Evolutionary conservation across 805 yeast genomes (phyloP).

Genomic region (Wickerhamomyces hampshirensis): DNA sequence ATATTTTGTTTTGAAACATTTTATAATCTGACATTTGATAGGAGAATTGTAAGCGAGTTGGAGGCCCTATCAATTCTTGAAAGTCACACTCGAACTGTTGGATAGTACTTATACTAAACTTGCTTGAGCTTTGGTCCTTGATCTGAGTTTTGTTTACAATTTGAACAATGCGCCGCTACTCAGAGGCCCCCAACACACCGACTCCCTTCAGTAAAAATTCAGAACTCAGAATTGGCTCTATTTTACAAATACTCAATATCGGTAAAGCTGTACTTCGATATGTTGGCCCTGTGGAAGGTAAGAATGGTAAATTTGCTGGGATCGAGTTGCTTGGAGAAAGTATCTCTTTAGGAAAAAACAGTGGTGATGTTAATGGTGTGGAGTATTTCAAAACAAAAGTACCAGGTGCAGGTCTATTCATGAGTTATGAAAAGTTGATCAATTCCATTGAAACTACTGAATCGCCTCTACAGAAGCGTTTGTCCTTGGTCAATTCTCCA

Average conservation of each 20-base stretch:
- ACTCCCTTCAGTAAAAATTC: constrained; percentile 16
- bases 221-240: constrained; percentile 16
- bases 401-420: constrained; percentile 72
- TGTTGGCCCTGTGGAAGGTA: constrained; percentile 69
- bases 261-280: constrained; percentile 64
- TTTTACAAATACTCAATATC: constrained; percentile 55
- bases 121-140: too few species aligned
- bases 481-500: constrained; percentile 2
- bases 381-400: constrained; percentile 60
- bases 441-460: constrained; percentile 14
- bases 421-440: constrained; percentile 46
- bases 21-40: too few species aligned
- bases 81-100: too few species aligned
- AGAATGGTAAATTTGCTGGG: constrained; percentile 79
- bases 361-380: constrained; percentile 73
- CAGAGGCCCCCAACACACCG: constrained; percentile 23
- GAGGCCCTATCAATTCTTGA: too few species aligned
- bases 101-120: too few species aligned
- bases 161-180: constrained; percentile 24
- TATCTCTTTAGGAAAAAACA: constrained; percentile 68
- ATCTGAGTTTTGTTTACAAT: too few species aligned
- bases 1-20: too few species aligned
- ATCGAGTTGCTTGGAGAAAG: constrained; percentile 73
- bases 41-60: too few species aligned
- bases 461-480: constrained; percentile 10